Conservation (phyloP, 2,329 filamentous ascomycete genomes). For the Neofusicoccum parvum region DNA sequence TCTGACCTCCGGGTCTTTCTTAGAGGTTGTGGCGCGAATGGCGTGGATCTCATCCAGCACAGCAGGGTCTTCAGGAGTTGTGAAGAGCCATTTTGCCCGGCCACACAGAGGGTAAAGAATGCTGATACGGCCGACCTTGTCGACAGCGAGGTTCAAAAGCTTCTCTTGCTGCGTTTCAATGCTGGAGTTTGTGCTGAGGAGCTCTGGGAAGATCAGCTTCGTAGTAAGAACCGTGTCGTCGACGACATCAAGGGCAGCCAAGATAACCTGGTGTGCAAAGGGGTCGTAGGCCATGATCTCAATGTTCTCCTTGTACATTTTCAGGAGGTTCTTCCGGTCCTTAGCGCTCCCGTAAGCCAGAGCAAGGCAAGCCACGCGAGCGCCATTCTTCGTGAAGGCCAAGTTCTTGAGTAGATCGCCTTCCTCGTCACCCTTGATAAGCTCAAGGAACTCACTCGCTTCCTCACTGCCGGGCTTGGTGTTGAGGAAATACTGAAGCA, state of each 20-base stretch:
- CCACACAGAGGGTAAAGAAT: constrained; percentile 80
- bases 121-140: constrained; percentile 65
- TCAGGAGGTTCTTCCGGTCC: constrained; percentile 86
- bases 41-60: constrained; percentile 75
- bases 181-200: constrained; percentile 58
- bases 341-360: constrained; percentile 87
- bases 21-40: constrained; percentile 81
- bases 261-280: constrained; percentile 76
- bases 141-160: constrained; percentile 64
- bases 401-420: constrained; percentile 92
- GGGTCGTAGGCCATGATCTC: constrained; percentile 81
- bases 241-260: constrained; percentile 85
- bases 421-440: constrained; percentile 78
- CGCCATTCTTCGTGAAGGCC: constrained; percentile 89
- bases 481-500: constrained; percentile 93
- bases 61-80: constrained; percentile 54
- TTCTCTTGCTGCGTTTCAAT: constrained; percentile 59
- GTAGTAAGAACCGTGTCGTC: constrained; percentile 89
- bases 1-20: constrained; percentile 81
- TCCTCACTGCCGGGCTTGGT: constrained; percentile 77
- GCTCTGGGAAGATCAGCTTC: constrained; percentile 84
- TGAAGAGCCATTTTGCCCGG: constrained; percentile 64
- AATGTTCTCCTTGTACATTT: constrained; percentile 86
- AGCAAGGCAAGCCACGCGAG: constrained; percentile 76
- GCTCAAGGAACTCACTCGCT: constrained; percentile 82